A percentile compares a stretch with the other conserved stretches of the same genome.
These are phyloP conservation scores for Spiraea crenata DNA, from an alignment of 331 rosid species.

Conservation along the genomic window DNA sequence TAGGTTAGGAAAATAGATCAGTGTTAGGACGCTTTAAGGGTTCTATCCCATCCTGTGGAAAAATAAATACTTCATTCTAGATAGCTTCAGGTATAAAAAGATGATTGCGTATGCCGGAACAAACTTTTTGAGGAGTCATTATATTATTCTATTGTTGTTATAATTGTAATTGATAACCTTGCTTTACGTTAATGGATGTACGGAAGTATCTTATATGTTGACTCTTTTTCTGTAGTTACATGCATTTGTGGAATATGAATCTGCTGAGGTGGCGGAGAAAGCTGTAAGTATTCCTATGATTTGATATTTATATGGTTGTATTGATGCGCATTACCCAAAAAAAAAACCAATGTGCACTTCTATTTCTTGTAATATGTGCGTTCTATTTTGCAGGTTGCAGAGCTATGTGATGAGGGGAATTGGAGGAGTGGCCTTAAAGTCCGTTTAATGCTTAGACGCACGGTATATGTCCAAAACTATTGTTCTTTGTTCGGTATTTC, in stretches of 20 bases:
- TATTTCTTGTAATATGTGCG: neutral
- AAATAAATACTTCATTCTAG: neutral
- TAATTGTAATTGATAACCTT: constrained; percentile 2
- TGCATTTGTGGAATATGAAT: constrained; percentile 95
- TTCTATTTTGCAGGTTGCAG: constrained; percentile 59
- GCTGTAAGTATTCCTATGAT: constrained; percentile 64
- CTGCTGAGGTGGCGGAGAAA: constrained; percentile 91
- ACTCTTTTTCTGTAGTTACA: constrained; percentile 65
- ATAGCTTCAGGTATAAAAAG: neutral
- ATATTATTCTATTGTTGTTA: neutral
- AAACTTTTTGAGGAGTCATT: neutral
- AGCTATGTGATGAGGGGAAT: constrained; percentile 83
- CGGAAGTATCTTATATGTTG: constrained; percentile 26
- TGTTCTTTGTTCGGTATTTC: constrained; percentile 2
- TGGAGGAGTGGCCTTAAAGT: constrained; percentile 95
- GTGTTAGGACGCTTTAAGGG: no score
- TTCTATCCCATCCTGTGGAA: no score
- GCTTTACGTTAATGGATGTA: constrained; percentile 10
- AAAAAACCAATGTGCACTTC: neutral
- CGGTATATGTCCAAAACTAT: constrained; percentile 38
- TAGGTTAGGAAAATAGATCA: neutral
- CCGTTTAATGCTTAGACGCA: constrained; percentile 71
- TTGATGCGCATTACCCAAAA: neutral
- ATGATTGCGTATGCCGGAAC: neutral
- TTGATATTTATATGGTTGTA: neutral